A percentile compares a stretch with the other conserved stretches of the same genome.
Evolutionary conservation across 345 rosid species (phyloP).

Genomic region (Clarkia xantiana): DNA sequence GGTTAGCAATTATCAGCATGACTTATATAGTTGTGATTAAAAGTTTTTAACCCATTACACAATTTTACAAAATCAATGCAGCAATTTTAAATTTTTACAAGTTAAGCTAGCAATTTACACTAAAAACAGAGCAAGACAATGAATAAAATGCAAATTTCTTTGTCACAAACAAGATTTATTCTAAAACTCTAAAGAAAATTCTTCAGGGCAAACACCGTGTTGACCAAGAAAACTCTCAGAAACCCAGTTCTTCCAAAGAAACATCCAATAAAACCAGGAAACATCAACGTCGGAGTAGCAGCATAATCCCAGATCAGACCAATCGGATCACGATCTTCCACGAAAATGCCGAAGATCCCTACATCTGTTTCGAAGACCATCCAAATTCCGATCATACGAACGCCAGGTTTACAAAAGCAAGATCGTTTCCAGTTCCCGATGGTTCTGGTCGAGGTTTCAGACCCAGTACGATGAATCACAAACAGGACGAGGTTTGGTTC

Average conservation of each 20-base stretch:
- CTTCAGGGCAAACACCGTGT: not conserved
- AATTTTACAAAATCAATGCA: no score
- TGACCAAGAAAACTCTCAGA: not conserved
- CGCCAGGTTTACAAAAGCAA: slow-evolving; percentile 43
- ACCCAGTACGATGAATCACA: slow-evolving; percentile 55
- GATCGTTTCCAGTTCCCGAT: slow-evolving; percentile 58
- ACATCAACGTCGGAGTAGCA: not conserved
- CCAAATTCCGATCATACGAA: slow-evolving; percentile 19
- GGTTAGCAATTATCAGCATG: no score
- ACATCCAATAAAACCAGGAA: slow-evolving; percentile 8
- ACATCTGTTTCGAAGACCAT: slow-evolving; percentile 13
- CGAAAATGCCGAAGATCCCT: slow-evolving; percentile 18
- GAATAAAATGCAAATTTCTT: not conserved
- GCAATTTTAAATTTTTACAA: no score
- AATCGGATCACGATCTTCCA: slow-evolving; percentile 4
- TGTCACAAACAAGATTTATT: no score
- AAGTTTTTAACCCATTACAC: no score
- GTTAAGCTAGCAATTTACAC: no score
- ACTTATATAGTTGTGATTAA: no score
- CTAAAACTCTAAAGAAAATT: no score
- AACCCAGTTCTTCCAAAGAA: slow-evolving; percentile 10
- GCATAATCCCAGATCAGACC: not conserved
- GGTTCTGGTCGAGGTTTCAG: slow-evolving; percentile 16
- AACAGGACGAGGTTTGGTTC: slow-evolving; percentile 62
- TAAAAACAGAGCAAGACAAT: no score